Conservation (phyloP, 148 eudicot genomes). For the Spergularia marina region DNA sequence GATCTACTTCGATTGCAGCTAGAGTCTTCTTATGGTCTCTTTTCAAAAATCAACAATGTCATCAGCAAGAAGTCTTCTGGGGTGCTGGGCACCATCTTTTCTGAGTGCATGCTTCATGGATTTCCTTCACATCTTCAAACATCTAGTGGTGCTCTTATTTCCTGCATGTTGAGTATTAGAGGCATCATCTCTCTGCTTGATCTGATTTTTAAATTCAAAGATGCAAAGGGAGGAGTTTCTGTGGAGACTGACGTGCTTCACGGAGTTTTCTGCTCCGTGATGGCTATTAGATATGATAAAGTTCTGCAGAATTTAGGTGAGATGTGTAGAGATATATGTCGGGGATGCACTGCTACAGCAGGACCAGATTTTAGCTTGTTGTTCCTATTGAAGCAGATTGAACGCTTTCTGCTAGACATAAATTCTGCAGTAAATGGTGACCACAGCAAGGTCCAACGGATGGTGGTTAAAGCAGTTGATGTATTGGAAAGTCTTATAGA, state of each 20-base stretch:
- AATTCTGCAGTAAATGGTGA: conserved; percentile 34
- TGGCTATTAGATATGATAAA: conserved; percentile 68
- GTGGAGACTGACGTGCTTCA: conserved; percentile 48
- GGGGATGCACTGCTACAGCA: conserved; percentile 42
- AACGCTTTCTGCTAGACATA: conserved; percentile 47
- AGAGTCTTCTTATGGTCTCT: conserved; percentile 57
- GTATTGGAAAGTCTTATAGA: conserved; percentile 50
- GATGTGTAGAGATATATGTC: conserved; percentile 61
- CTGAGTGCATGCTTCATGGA: conserved; percentile 84
- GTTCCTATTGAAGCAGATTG: conserved; percentile 69
- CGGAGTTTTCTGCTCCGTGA: conserved; percentile 67
- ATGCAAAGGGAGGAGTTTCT: conserved; percentile 29
- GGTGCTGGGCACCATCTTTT: conserved; percentile 41
- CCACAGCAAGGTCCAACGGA: conserved; percentile 50
- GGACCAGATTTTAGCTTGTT: conserved; percentile 66
- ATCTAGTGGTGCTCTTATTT: conserved; percentile 59
- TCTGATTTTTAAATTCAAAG: conserved; percentile 51
- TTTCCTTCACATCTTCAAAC: conserved; percentile 63
- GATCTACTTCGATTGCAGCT: conserved; percentile 38
- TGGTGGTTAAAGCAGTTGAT: conserved; percentile 66
- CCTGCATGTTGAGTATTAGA: conserved; percentile 66
- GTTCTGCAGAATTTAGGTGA: conserved; percentile 53
- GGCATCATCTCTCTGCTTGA: conserved; percentile 53
- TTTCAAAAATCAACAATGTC: conserved; percentile 44
- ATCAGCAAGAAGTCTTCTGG: conserved; percentile 58